phyloP scores from a whole-genome alignment of 257 asterid species.

The Ajuga chamaepitys region DNA sequence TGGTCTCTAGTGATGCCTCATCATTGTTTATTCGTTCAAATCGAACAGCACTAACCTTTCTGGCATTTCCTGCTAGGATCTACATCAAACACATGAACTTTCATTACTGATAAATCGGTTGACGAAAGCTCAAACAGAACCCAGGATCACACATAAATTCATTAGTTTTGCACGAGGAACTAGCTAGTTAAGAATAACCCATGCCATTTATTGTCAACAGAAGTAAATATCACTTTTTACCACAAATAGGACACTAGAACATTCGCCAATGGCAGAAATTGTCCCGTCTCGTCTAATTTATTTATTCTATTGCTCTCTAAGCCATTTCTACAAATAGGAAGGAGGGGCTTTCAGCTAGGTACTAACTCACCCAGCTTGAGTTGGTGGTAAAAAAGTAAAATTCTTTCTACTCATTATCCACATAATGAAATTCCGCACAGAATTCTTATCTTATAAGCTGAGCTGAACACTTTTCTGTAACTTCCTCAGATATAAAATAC shows the following conservation, averaged over 20 bases:
- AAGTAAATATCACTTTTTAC: too few relatives aligned
- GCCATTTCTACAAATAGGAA: too few relatives aligned
- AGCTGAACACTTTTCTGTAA: neutral
- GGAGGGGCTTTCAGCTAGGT: too few relatives aligned
- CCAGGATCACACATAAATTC: neutral
- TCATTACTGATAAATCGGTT: neutral
- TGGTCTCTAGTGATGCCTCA: constrained; percentile 34
- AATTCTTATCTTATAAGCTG: neutral
- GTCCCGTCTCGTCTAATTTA: too few relatives aligned
- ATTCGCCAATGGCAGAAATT: too few relatives aligned
- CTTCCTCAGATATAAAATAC: neutral
- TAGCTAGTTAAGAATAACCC: too few relatives aligned
- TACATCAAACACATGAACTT: constrained; percentile 26
- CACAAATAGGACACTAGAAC: too few relatives aligned
- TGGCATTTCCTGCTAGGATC: constrained; percentile 94
- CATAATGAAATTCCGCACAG: neutral
- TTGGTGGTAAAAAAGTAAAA: too few relatives aligned
- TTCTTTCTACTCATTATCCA: neutral
- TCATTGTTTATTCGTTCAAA: constrained; percentile 64
- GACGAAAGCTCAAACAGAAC: neutral
- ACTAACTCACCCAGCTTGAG: neutral
- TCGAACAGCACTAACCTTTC: constrained; percentile 91
- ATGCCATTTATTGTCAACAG: too few relatives aligned
- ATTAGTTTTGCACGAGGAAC: too few relatives aligned
- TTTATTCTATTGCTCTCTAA: too few relatives aligned